These are phyloP conservation scores for Hemisphaericaspora nanyangensis DNA, from an alignment of 805 yeast genomes.

Conservation along the genomic window DNA sequence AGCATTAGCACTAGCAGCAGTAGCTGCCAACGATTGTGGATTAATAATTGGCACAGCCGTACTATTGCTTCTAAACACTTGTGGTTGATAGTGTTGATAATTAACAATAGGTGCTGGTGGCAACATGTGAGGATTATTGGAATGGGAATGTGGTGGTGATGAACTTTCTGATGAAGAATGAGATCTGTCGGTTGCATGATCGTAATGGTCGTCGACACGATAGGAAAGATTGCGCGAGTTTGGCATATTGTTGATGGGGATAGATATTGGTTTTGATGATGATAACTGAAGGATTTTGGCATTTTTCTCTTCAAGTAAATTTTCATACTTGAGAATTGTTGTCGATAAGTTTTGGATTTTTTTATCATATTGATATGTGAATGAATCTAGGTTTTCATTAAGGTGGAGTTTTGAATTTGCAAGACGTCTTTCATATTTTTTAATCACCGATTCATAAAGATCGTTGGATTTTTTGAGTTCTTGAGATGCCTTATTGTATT, in stretches of 20 bases:
- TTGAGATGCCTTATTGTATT: constrained; percentile 13
- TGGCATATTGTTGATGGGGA: constrained; percentile 15
- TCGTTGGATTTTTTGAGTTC: constrained; percentile 16
- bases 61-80: neutral
- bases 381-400: constrained; percentile 20
- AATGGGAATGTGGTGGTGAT: constrained; percentile 2
- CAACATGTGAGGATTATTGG: constrained; percentile 1
- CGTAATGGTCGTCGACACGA: neutral
- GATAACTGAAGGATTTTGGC: constrained; percentile 30
- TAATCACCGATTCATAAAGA: constrained; percentile 13
- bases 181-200: constrained; percentile 8
- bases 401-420: constrained; percentile 22
- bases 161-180: constrained; percentile 5
- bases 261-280: constrained; percentile 36
- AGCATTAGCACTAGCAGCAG: constrained; percentile 11
- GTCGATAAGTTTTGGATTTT: constrained; percentile 31
- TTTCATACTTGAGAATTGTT: constrained; percentile 29
- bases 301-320: constrained; percentile 34
- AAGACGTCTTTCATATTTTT: constrained; percentile 20
- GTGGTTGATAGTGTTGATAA: constrained; percentile 6
- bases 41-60: neutral
- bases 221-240: neutral
- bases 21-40: neutral
- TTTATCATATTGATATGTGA: constrained; percentile 27
- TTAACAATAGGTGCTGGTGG: constrained; percentile 7